A percentile compares a stretch with the other conserved stretches of the same genome.
Conservation (phyloP, 495 filamentous ascomycete genomes). For the Trichoderma gamsii region DNA sequence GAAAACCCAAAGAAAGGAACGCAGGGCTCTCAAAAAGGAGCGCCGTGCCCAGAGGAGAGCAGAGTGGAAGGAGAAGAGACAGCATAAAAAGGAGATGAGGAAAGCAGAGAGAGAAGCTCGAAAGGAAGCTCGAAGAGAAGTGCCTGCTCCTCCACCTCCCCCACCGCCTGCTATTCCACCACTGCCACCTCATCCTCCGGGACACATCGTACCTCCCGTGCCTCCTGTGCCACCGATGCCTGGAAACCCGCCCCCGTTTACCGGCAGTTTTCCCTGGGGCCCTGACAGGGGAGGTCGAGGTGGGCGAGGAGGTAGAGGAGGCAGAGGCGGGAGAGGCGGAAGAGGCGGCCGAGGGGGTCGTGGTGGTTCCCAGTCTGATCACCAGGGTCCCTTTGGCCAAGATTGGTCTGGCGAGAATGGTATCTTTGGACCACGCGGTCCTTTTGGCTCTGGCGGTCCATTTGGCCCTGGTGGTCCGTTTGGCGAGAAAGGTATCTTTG, state of each 20-base stretch:
- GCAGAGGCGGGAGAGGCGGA: not conserved
- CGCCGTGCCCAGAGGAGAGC: conserved; percentile 9
- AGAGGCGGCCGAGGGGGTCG: too few species aligned
- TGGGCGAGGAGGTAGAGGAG: too few species aligned
- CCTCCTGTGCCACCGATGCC: not conserved
- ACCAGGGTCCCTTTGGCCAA: not conserved
- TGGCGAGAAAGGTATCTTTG: not conserved
- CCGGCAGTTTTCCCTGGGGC: not conserved
- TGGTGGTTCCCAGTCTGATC: not conserved
- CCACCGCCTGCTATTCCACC: not conserved
- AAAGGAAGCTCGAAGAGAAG: not conserved
- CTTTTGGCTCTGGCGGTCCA: not conserved
- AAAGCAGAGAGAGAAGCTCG: not conserved
- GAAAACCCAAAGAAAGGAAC: conserved; percentile 3
- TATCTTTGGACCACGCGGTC: not conserved
- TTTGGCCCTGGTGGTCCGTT: not conserved
- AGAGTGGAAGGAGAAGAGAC: not conserved
- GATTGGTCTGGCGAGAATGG: not conserved
- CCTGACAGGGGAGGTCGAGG: not conserved
- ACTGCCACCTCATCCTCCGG: not conserved
- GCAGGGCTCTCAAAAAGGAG: not conserved
- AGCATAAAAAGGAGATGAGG: not conserved
- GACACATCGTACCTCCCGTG: not conserved
- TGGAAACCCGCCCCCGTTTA: not conserved
- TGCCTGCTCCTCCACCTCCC: not conserved